Evolutionary conservation across 164 flowering plant species (phyloP), one percentile per base, ranked within the genome.

Genomic region (Houttuynia cordata): DNA sequence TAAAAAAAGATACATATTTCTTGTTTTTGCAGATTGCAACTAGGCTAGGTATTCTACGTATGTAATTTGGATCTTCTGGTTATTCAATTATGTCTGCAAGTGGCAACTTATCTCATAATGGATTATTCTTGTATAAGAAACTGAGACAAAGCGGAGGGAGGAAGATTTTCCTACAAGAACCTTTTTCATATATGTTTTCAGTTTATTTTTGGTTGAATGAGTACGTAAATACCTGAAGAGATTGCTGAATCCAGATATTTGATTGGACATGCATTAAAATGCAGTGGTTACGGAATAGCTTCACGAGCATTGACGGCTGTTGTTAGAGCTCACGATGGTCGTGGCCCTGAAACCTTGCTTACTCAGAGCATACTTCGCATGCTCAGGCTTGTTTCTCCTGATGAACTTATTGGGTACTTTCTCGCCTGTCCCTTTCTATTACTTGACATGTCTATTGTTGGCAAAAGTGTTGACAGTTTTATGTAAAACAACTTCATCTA

Each of bases 261-360:
- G 49, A 45, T 7, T 45, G 9, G 49, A 17, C 49, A 3, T 45
- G 49, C 12, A 12, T 45, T 10, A 2, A 45, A 30, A 41, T 71
- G 61, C 81, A 93, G 98, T 81, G 98, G 98, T 45, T 89, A 93
- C 76, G 98, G 98, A 62, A 93, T 93, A 55, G 85, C 97, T 68
- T 93, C 96, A 57, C 89, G 76, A 72, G 98, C 92, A 60, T 68
- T 93, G 62, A 93, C 92, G 19, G 96, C 97, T 56, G 78, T 89
- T 20, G 66, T 89, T 60, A 87, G 74, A 76, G 96, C 91, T 41
- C 78, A 93, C 73, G 98, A 93, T 82, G 98, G 97, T 61, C 98
- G 98, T 66, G 97, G 94, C 63, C 81, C 90, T 23, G 63, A 70
- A 25, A 89, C 98, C 64, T 73, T 66, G 77, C 98, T 93, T 69